phyloP scores from a whole-genome alignment of 2,329 filamentous ascomycete species.

The Tolypocladium nubicola region DNA sequence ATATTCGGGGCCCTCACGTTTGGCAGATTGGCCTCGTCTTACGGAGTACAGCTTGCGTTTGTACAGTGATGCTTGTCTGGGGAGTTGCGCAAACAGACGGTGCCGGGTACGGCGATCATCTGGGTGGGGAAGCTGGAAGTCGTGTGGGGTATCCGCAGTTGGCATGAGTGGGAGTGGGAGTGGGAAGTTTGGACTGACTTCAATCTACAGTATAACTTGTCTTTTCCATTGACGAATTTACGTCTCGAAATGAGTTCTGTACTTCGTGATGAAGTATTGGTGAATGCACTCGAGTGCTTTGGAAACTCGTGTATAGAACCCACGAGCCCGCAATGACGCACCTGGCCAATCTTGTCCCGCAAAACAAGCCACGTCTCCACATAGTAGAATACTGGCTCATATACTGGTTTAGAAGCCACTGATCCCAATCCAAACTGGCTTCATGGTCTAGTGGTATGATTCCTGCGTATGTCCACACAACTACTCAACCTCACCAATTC shows the following conservation, averaged over 20 bases:
- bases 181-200: not conserved
- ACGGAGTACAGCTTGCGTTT: not conserved
- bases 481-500: not conserved
- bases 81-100: not conserved
- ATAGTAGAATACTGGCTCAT: not conserved
- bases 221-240: too few relatives aligned
- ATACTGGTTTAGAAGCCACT: not conserved
- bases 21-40: not conserved
- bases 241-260: too few relatives aligned
- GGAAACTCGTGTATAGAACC: too few relatives aligned
- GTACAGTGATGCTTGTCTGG: not conserved
- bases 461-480: conserved; percentile 4
- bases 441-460: conserved; percentile 17
- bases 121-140: not conserved
- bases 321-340: too few relatives aligned
- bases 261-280: too few relatives aligned
- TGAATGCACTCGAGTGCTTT: too few relatives aligned
- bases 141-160: not conserved
- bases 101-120: too few relatives aligned
- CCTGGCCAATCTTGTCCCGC: too few relatives aligned
- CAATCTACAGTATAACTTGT: too few relatives aligned
- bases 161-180: not conserved
- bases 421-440: not conserved
- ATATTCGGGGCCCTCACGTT: not conserved
- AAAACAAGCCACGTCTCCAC: not conserved